phyloP scores from a whole-genome alignment of 106 monocot species.

The Acanthochlamys bracteata region DNA sequence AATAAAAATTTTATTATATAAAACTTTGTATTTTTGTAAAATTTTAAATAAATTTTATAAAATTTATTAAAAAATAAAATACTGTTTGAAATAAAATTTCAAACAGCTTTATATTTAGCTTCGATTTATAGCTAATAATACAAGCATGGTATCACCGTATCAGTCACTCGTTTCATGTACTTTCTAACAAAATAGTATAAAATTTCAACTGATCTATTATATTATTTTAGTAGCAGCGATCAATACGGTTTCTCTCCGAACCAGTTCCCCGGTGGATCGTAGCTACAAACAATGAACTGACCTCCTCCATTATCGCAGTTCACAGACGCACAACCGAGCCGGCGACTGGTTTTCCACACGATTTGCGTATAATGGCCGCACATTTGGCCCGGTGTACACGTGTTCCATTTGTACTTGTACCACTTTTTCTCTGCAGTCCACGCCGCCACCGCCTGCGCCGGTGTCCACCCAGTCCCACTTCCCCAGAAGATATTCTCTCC shows the following conservation, averaged over 20 bases:
- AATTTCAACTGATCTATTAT: too few species aligned
- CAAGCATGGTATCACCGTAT: too few species aligned
- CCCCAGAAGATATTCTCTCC: conserved; percentile 83
- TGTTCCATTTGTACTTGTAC: conserved; percentile 29
- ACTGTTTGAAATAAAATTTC: too few species aligned
- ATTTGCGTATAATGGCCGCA: conserved; percentile 73
- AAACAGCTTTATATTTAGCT: too few species aligned
- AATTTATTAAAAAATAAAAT: too few species aligned
- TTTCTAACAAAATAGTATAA: too few species aligned
- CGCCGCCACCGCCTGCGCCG: conserved; percentile 33
- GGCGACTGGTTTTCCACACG: conserved; percentile 33
- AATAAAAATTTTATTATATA: too few species aligned
- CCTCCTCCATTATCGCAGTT: conserved; percentile 21
- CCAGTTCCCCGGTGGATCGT: conserved; percentile 65
- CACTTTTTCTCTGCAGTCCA: conserved; percentile 34
- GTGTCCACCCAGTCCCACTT: conserved; percentile 42
- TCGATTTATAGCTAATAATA: too few species aligned
- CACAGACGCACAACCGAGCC: conserved; percentile 43
- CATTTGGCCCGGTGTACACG: conserved; percentile 19
- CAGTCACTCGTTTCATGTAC: too few species aligned
- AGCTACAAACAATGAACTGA: conserved; percentile 36
- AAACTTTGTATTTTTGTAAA: too few species aligned
- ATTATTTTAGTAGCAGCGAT: too few species aligned
- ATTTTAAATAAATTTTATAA: too few species aligned
- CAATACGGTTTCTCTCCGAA: conserved; percentile 51